Evolutionary conservation across 2,329 filamentous ascomycete genomes (phyloP).

Genomic region (Aspergillus novoparasiticus): DNA sequence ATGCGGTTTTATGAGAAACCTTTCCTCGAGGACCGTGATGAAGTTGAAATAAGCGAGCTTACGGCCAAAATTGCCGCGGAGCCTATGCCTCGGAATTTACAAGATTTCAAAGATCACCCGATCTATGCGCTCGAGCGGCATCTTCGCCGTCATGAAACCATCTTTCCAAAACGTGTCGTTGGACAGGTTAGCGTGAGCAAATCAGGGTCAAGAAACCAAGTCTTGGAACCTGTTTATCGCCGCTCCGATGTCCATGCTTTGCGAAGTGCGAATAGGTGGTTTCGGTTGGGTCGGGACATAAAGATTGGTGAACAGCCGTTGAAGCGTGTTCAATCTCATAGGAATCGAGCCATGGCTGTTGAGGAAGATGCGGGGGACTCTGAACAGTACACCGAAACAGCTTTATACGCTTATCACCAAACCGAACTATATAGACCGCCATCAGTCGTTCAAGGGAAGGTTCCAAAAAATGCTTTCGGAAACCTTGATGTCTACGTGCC

Average conservation of each 20-base stretch:
- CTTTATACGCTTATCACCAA: slow-evolving; percentile 61
- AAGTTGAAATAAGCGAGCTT: slow-evolving; percentile 80
- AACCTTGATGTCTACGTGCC: slow-evolving; percentile 67
- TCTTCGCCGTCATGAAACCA: slow-evolving; percentile 78
- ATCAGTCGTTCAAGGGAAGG: slow-evolving; percentile 70
- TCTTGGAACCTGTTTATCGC: slow-evolving; percentile 78
- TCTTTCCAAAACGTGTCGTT: slow-evolving; percentile 70
- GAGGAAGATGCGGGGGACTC: slow-evolving; percentile 44
- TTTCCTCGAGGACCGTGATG: slow-evolving; percentile 67
- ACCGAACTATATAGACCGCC: slow-evolving; percentile 75
- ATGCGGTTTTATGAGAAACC: slow-evolving; percentile 46
- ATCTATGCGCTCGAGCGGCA: slow-evolving; percentile 84
- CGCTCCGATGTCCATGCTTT: slow-evolving; percentile 78
- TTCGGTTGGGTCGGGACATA: slow-evolving; percentile 79
- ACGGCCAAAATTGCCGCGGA: slow-evolving; percentile 71
- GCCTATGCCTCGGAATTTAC: slow-evolving; percentile 80
- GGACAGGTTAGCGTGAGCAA: slow-evolving; percentile 70
- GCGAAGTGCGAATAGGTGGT: slow-evolving; percentile 85
- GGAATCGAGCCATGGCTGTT: slow-evolving; percentile 30
- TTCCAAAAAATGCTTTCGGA: slow-evolving; percentile 65
- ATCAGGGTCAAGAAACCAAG: slow-evolving; percentile 46
- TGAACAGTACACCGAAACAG: slow-evolving; percentile 57
- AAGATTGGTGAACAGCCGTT: slow-evolving; percentile 77
- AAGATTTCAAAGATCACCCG: slow-evolving; percentile 86
- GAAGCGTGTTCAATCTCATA: slow-evolving; percentile 66